Base-by-base conservation (phyloP, 2,329 filamentous ascomycete species). In the Magnaporthales sp. region DNA sequence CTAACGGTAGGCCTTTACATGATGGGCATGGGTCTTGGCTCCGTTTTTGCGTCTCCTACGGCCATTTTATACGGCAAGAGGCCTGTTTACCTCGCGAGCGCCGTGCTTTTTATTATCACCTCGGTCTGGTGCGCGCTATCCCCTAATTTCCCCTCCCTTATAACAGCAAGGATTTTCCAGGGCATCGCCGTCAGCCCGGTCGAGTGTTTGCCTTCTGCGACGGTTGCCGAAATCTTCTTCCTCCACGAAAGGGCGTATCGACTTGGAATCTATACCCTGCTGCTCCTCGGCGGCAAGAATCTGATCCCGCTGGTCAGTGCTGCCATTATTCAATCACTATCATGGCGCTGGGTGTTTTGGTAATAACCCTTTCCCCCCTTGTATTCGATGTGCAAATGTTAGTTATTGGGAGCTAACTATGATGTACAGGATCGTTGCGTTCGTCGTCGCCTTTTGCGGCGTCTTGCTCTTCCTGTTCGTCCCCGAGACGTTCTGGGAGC, bases 201-300 rank as follows among this genome's bases (percentile, higher is more conserved):
- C 10, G 94, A 98, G 76, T 96, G 93, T 73, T 83, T 98, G 31
- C 94, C 94, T 0, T 96, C 92, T 4, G 93, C 94, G 19, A 97
- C 93, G 0, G 93, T 98, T 72, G 93, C 93, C 3, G 94, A 98
- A 76, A 97, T 98, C 68, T 98, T 93, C 80, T 97, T 97, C 74
- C 81, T 98, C 24, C 94, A 98, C 73, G 94, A 98, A 78, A 85
- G 94, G 68, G 94, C 94, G 0, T 98, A 93, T 75, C 89, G 94
- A 5, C 87, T 98, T 60, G 95, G 94, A 9, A 93, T 98, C 29
- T 98, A 98, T 74, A 97, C 93, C 0, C 79, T 98, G 24, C 81
- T 98, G 6, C 83, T 98, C 13, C 84, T 98, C 0, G 91, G 93
- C 19, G 93, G 93, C 64, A 97, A 97, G 81, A 98, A 97, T 71